phyloP scores from a whole-genome alignment of 1,284 basidiomycete species.

The Clitocybe nebularis region DNA sequence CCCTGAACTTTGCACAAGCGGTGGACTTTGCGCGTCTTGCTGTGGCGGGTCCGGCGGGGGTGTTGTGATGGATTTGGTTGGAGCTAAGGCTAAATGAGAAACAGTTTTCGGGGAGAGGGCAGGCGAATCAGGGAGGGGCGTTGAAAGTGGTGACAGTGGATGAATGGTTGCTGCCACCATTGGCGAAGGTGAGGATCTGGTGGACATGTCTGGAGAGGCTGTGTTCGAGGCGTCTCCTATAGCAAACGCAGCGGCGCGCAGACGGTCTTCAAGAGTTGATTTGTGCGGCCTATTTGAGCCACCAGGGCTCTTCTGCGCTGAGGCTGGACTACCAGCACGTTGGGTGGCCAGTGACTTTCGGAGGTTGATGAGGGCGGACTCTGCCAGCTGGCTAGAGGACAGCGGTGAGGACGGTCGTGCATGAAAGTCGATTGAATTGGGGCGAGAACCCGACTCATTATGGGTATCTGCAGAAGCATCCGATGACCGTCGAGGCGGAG shows the following conservation, averaged over 20 bases:
- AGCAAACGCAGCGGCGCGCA: conserved; percentile 57
- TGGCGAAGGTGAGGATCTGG: conserved; percentile 39
- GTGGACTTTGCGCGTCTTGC: background rate
- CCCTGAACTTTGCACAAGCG: background rate
- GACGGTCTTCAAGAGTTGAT: conserved; percentile 67
- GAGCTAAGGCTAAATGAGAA: background rate
- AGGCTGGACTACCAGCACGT: conserved; percentile 41
- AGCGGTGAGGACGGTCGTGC: conserved; percentile 28
- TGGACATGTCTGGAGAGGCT: conserved; percentile 40
- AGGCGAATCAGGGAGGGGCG: conserved; percentile 29
- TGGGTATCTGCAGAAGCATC: conserved; percentile 29
- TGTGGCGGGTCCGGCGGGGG: background rate
- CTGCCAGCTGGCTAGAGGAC: conserved; percentile 54
- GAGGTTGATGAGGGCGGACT: conserved; percentile 53
- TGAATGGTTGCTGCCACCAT: conserved; percentile 22
- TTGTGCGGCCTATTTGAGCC: conserved; percentile 30
- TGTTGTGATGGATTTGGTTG: background rate
- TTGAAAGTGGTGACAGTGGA: conserved; percentile 25
- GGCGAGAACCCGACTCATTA: conserved; percentile 25
- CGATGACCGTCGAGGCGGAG: conserved; percentile 33
- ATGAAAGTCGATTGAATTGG: conserved; percentile 35
- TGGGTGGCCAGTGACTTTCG: conserved; percentile 59
- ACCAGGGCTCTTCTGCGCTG: conserved; percentile 24
- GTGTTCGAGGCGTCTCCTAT: conserved; percentile 49
- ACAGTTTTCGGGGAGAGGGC: conserved; percentile 4